These are phyloP conservation scores for Postia placenta DNA, from an alignment of 768 basidiomycete species.

Conservation along the genomic window DNA sequence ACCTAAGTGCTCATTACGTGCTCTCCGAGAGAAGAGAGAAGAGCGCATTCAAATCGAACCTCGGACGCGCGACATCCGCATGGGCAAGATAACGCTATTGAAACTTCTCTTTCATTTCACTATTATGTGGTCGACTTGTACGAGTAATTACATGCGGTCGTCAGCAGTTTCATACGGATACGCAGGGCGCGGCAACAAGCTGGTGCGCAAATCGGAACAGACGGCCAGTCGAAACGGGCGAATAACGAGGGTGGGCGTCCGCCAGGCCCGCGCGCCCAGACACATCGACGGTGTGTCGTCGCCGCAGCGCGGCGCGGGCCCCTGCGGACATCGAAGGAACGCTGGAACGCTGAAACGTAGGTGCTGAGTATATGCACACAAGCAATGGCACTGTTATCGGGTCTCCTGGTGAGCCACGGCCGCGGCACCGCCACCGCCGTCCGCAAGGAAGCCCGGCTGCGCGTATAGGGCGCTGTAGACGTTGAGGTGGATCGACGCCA, in stretches of 20 bases:
- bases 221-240: not conserved
- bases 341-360: too few relatives aligned
- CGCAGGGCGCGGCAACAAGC: not conserved
- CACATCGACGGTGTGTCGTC: too few relatives aligned
- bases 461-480: conserved; percentile 78
- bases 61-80: not conserved
- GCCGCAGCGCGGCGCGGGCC: not conserved
- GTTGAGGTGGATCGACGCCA: conserved; percentile 69
- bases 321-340: too few relatives aligned
- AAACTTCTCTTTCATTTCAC: conserved; percentile 5
- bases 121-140: conserved; percentile 2
- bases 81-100: not conserved
- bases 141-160: conserved; percentile 6
- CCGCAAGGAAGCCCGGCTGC: conserved; percentile 48
- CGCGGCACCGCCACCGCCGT: not conserved
- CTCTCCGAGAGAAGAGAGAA: not conserved
- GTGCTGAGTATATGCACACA: too few relatives aligned
- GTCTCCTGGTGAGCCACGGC: too few relatives aligned
- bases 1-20: not conserved
- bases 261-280: not conserved
- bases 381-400: too few relatives aligned
- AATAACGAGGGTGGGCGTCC: conserved; percentile 2
- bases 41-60: not conserved
- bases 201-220: not conserved
- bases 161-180: conserved; percentile 1